phyloP scores from a whole-genome alignment of 1,284 basidiomycete genomes.

The Albatrellus sp. region DNA sequence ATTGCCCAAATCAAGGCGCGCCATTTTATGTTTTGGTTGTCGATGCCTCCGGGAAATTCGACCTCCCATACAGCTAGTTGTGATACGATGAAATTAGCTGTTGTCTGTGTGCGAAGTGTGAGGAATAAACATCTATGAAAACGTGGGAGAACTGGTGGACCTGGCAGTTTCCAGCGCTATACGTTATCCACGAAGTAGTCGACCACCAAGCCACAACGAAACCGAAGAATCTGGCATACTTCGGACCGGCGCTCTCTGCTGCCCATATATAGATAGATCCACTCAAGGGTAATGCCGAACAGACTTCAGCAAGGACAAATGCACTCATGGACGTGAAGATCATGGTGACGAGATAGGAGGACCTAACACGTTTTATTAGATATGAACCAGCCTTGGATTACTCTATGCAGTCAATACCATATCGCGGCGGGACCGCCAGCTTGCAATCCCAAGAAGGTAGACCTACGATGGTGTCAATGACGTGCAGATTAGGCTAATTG shows the following conservation, averaged over 20 bases:
- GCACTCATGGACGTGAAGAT: slow-evolving; percentile 80
- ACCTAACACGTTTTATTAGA: slow-evolving; percentile 31
- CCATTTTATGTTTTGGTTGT: slow-evolving; percentile 66
- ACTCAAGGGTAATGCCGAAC: slow-evolving; percentile 73
- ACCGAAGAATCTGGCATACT: slow-evolving; percentile 72
- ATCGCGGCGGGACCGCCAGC: slow-evolving; percentile 79
- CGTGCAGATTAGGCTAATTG: not conserved
- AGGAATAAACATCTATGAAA: not conserved
- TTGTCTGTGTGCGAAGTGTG: slow-evolving; percentile 33
- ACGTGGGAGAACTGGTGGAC: slow-evolving; percentile 23
- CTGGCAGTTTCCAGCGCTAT: slow-evolving; percentile 73
- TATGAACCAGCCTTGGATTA: not conserved
- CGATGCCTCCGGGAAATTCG: slow-evolving; percentile 66
- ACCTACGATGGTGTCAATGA: slow-evolving; percentile 27
- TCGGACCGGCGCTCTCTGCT: slow-evolving; percentile 76
- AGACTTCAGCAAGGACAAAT: slow-evolving; percentile 74
- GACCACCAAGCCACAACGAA: slow-evolving; percentile 87
- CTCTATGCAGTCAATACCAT: slow-evolving; percentile 31
- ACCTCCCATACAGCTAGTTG: slow-evolving; percentile 69
- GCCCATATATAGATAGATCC: slow-evolving; percentile 89
- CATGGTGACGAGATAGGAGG: slow-evolving; percentile 67
- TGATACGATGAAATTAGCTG: slow-evolving; percentile 77
- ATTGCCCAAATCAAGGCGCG: slow-evolving; percentile 72
- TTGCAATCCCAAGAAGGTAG: slow-evolving; percentile 63
- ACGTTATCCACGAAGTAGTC: slow-evolving; percentile 84